Conservation (phyloP, 1,284 basidiomycete species). For the Leccinum huronense region DNA sequence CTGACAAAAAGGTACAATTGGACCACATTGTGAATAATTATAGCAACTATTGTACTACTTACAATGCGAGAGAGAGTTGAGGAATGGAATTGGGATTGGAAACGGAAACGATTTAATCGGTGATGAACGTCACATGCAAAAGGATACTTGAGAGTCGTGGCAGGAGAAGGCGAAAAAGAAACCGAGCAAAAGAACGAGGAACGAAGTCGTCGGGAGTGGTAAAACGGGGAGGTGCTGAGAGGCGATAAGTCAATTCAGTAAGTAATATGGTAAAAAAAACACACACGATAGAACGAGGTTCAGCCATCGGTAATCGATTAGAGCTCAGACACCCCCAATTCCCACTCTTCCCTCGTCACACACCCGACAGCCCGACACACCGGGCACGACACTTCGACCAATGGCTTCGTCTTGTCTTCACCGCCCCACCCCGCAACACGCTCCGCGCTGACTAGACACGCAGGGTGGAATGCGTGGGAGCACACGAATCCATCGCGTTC, state of each 20-base stretch:
- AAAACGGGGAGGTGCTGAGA: not conserved
- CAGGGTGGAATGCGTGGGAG: constrained; percentile 63
- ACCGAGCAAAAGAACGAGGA: not conserved
- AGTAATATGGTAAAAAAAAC: not conserved
- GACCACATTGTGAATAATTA: not conserved
- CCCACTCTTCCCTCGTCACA: constrained; percentile 60
- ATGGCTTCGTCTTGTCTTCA: constrained; percentile 42
- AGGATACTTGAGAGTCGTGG: not conserved
- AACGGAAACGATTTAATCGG: not conserved
- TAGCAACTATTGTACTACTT: not conserved
- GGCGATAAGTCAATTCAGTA: not conserved
- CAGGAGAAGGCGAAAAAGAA: not conserved
- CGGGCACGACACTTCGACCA: constrained; percentile 64
- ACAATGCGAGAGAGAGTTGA: not conserved
- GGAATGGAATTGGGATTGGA: not conserved
- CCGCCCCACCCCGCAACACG: constrained; percentile 61
- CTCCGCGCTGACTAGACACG: constrained; percentile 72
- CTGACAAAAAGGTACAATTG: not conserved
- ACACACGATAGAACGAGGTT: constrained; percentile 12
- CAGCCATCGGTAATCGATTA: constrained; percentile 16
- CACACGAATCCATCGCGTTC: constrained; percentile 41
- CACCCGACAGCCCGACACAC: constrained; percentile 61
- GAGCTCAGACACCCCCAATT: constrained; percentile 42
- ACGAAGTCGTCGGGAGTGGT: not conserved
- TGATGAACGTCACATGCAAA: not conserved